phyloP scores from a whole-genome alignment of 2,329 filamentous ascomycete genomes.

The Pseudogymnoascus sp. region DNA sequence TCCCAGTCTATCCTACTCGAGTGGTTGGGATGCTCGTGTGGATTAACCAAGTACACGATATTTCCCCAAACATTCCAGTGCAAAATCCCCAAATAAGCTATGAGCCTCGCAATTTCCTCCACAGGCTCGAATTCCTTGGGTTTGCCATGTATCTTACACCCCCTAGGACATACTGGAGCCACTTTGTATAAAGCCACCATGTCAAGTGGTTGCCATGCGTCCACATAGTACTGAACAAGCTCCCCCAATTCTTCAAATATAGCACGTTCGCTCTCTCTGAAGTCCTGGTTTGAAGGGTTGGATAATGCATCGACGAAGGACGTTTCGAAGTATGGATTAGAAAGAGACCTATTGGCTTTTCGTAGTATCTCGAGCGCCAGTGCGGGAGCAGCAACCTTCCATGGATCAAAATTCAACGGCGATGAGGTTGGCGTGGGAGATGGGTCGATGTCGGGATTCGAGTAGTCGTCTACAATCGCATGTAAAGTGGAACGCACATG shows the following conservation, averaged over 20 bases:
- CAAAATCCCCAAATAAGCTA: conserved; percentile 76
- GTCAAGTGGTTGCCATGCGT: conserved; percentile 16
- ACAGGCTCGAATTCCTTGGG: conserved; percentile 28
- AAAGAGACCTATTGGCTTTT: conserved; percentile 24
- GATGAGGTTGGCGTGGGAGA: not conserved
- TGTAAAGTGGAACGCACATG: not conserved
- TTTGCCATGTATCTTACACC: not conserved
- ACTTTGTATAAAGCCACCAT: not conserved
- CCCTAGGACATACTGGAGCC: not conserved
- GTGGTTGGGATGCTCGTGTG: conserved; percentile 17
- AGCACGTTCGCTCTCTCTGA: not conserved
- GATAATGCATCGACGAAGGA: not conserved
- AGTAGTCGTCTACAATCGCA: not conserved
- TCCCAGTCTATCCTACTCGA: not conserved
- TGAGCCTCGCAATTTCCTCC: conserved; percentile 65
- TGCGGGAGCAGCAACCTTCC: not conserved
- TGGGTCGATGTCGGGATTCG: not conserved
- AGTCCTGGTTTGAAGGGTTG: not conserved
- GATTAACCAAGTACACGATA: conserved; percentile 55
- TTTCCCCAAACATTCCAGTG: conserved; percentile 88
- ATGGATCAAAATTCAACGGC: conserved; percentile 19
- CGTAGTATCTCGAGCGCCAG: conserved; percentile 14
- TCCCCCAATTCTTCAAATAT: not conserved
- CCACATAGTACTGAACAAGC: not conserved
- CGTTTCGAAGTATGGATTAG: conserved; percentile 19